Conservation (phyloP, 1,284 basidiomycete genomes). For the Apiotrichum mycotoxinovorans region DNA sequence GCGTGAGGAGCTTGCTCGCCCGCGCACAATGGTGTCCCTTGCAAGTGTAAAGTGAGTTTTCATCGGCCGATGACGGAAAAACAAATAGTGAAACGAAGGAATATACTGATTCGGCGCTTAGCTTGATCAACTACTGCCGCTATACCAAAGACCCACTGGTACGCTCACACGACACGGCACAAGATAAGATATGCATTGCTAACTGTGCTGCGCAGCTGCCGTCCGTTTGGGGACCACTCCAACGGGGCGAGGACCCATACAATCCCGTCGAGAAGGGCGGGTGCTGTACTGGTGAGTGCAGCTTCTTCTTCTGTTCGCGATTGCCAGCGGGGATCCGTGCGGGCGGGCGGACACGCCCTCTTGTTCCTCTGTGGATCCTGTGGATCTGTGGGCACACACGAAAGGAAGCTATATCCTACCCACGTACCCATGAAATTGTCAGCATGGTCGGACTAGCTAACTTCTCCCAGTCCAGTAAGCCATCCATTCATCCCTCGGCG, state of each 20-base stretch:
- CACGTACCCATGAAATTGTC: no score
- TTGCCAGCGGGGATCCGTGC: neutral
- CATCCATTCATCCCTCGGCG: constrained; percentile 5
- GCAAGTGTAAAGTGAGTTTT: constrained; percentile 58
- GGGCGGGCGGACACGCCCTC: no score
- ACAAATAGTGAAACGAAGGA: neutral
- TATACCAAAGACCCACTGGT: constrained; percentile 84
- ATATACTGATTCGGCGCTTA: constrained; percentile 39
- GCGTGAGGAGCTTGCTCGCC: constrained; percentile 83
- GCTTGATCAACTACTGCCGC: constrained; percentile 89
- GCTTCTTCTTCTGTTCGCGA: neutral
- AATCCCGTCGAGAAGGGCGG: constrained; percentile 31
- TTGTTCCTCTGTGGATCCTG: constrained; percentile 1
- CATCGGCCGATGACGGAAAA: neutral
- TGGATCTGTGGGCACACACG: no score
- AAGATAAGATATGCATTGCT: neutral
- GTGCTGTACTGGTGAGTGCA: constrained; percentile 39
- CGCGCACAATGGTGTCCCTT: constrained; percentile 84
- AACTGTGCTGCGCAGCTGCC: constrained; percentile 63
- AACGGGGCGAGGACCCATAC: constrained; percentile 64
- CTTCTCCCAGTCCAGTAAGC: constrained; percentile 9
- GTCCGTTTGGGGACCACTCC: constrained; percentile 86
- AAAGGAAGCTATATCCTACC: no score
- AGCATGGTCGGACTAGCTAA: no score
- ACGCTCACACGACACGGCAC: constrained; percentile 34